Conservation (phyloP, 108 stramenopile genomes). For the Cyclotella choctawhatcheeana region DNA sequence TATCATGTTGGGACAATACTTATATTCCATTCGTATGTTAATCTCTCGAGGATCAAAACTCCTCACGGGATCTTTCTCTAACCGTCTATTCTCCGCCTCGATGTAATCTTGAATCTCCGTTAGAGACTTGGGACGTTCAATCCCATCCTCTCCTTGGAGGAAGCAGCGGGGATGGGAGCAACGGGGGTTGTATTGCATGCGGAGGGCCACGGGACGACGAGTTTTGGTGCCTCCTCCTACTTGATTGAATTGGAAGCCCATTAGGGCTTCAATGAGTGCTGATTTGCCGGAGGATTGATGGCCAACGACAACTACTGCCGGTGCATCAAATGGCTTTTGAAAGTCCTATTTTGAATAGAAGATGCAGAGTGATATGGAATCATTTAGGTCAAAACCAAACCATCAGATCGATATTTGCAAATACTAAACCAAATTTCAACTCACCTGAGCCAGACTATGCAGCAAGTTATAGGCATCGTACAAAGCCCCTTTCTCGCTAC, state of each 20-base stretch:
- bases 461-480: constrained; percentile 94
- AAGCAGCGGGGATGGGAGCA: constrained; percentile 83
- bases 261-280: constrained; percentile 93
- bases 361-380: constrained; percentile 8
- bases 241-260: constrained; percentile 97
- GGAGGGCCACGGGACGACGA: constrained; percentile 88
- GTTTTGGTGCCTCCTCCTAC: constrained; percentile 96
- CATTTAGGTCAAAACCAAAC: not conserved
- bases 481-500: constrained; percentile 65
- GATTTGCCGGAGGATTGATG: constrained; percentile 94
- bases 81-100: constrained; percentile 86
- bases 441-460: constrained; percentile 89
- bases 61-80: constrained; percentile 87
- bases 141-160: constrained; percentile 73
- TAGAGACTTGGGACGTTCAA: constrained; percentile 65
- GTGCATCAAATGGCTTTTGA: constrained; percentile 94
- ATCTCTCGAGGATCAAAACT: constrained; percentile 92
- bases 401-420: not conserved
- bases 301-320: constrained; percentile 93
- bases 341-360: constrained; percentile 68
- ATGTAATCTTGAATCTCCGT: constrained; percentile 87
- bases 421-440: constrained; percentile 23
- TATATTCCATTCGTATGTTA: constrained; percentile 94
- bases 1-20: constrained; percentile 95
- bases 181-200: constrained; percentile 95